Evolutionary conservation across 768 basidiomycete species (phyloP), one percentile per base, ranked within the genome.

Genomic region (Amanita pallidorosea): DNA sequence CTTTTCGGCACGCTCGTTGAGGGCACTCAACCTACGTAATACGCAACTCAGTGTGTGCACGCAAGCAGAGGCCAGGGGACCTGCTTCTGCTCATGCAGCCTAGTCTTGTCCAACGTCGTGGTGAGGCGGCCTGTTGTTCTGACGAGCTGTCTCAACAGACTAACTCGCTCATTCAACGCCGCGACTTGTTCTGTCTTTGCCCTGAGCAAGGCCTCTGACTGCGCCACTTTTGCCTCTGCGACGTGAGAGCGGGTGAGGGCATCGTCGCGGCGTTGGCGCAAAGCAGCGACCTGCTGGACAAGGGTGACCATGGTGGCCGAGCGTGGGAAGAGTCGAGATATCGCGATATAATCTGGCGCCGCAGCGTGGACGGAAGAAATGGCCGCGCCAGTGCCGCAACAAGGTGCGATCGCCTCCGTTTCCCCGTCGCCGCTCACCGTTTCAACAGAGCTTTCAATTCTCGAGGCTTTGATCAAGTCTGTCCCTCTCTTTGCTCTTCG

Each of bases 391-490:
- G 84, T 90, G 49, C 80, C 87, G 50, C 88, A 88, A 59, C 85
- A 89, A 76, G 88, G 88, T 85, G 17, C 17, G 25, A 15, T 13
- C 35, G 8, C 35, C 20, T 27, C 35, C 46, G 33, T 5, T 20
- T 5, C 5, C 15, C 13, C n/a, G 8, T 18, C n/a, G 11, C 36
- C 23, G 15, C 17, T 25, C 7, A 41, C 43, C 20, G 57, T 51
- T 51, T 51, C 62, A 62, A 70, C 42, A 84, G 95, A 98, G 72
- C 74, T 93, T 55, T 84, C 89, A 53, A 90, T 98, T 66, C 83
- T 98, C 61, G 95, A 98, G 75, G 77, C 87, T 27, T 80, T 98
- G 57, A 92, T 96, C 68, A 87, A 88, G 92, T 92, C 63, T 49
- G 18, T 31, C 55, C 33, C n/a, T 2, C 49, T 2, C 31, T 12